phyloP scores from a whole-genome alignment of 225 moss, liverwort and hornwort species.

The Sphagnum tenellum region DNA sequence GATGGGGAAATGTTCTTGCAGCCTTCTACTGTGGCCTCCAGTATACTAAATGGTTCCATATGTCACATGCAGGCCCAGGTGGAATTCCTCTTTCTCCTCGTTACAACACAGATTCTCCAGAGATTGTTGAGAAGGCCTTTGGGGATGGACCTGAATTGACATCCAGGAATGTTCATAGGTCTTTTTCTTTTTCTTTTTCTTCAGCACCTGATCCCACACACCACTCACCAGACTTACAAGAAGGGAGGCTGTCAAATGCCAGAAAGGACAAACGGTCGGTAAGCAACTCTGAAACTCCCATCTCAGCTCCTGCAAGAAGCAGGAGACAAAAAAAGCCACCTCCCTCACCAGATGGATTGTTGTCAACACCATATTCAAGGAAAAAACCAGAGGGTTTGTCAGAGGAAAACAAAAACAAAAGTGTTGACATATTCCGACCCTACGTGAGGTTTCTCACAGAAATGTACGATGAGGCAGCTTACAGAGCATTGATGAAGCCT shows the following conservation, averaged over 20 bases:
- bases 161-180: slow-evolving; percentile 49
- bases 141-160: slow-evolving; percentile 52
- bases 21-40: neutral
- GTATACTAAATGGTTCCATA: neutral
- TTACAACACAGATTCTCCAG: slow-evolving; percentile 14
- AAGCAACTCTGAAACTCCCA: slow-evolving; percentile 20
- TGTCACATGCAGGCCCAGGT: slow-evolving; percentile 23
- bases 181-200: slow-evolving; percentile 58
- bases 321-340: slow-evolving; percentile 25
- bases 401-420: slow-evolving; percentile 40
- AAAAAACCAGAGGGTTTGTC: slow-evolving; percentile 32
- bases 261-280: slow-evolving; percentile 35
- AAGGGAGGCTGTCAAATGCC: slow-evolving; percentile 65
- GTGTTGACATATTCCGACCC: slow-evolving; percentile 41
- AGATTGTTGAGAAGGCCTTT: neutral
- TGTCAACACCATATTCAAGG: slow-evolving; percentile 46
- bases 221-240: slow-evolving; percentile 38
- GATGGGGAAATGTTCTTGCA: neutral
- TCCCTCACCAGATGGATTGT: slow-evolving; percentile 59
- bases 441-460: slow-evolving; percentile 54
- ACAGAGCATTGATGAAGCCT: slow-evolving; percentile 77
- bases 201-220: slow-evolving; percentile 33
- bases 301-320: slow-evolving; percentile 23
- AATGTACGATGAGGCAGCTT: slow-evolving; percentile 61
- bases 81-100: slow-evolving; percentile 28